phyloP scores from a whole-genome alignment of 192 early-diverging fungal genomes.

The Coemansia biformis region DNA sequence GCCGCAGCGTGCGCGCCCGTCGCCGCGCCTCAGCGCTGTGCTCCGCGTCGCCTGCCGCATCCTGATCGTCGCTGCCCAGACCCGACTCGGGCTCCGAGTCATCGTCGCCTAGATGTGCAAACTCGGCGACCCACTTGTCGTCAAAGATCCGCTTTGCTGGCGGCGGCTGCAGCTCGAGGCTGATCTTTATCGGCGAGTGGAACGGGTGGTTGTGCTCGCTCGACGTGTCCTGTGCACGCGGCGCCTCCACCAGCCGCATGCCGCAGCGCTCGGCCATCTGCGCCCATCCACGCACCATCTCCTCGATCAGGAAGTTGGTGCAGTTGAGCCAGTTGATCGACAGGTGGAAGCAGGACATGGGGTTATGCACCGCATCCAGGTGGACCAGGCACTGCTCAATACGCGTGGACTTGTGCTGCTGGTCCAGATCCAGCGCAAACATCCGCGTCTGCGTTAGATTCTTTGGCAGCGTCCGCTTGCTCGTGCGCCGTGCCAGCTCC shows the following conservation, averaged over 20 bases:
- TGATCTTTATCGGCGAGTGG: constrained; percentile 66
- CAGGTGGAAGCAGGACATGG: constrained; percentile 84
- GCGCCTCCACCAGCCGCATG: constrained; percentile 84
- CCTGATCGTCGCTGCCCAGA: background rate
- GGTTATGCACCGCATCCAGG: constrained; percentile 85
- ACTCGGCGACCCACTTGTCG: constrained; percentile 24
- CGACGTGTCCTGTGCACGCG: constrained; percentile 44
- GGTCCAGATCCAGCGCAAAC: constrained; percentile 77
- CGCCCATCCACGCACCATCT: constrained; percentile 75
- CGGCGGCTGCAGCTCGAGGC: constrained; percentile 61
- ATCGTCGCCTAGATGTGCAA: constrained; percentile 20
- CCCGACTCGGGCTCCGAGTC: constrained; percentile 27
- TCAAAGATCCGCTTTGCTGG: constrained; percentile 48
- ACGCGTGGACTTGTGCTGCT: constrained; percentile 66
- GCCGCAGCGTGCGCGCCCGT: constrained; percentile 11
- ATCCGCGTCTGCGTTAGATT: constrained; percentile 61
- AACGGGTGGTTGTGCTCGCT: constrained; percentile 86
- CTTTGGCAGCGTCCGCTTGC: constrained; percentile 39
- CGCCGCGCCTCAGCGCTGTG: background rate
- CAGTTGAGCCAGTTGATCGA: constrained; percentile 95
- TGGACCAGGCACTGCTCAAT: constrained; percentile 83
- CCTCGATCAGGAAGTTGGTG: constrained; percentile 81
- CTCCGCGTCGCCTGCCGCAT: too few relatives aligned
- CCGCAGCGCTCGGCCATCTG: constrained; percentile 80
- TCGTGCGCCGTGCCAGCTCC: constrained; percentile 5